Evolutionary conservation across 2,329 filamentous ascomycete genomes (phyloP).

Genomic region (Blastomyces parvus): DNA sequence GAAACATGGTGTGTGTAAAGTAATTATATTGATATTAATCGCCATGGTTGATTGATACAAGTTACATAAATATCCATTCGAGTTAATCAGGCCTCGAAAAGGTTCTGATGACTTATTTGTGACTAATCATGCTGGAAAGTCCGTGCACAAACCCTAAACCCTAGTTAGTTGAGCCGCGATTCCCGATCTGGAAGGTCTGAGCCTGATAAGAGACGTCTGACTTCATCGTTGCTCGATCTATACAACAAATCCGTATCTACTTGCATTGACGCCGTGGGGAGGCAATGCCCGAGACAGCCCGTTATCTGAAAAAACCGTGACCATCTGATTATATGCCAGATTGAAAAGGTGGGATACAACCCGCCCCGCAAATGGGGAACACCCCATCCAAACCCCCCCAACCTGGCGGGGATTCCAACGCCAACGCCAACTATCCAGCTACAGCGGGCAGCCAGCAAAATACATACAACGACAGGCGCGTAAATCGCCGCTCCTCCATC

Average conservation of each 20-base stretch:
- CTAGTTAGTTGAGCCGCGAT: not conserved
- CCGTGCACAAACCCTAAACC: constrained; percentile 3
- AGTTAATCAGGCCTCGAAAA: too few species aligned
- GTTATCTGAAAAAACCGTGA: not conserved
- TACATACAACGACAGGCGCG: constrained; percentile 26
- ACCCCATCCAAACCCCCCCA: constrained; percentile 37
- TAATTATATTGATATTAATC: too few species aligned
- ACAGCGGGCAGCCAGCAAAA: constrained; percentile 13
- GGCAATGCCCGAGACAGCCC: not conserved
- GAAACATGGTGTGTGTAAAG: not conserved
- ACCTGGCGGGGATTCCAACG: constrained; percentile 17
- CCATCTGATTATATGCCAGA: not conserved
- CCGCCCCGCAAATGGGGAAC: constrained; percentile 35
- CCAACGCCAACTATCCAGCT: constrained; percentile 19
- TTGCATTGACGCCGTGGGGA: not conserved
- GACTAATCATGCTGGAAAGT: not conserved
- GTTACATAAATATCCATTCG: too few species aligned
- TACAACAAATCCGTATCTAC: not conserved
- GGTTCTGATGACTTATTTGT: not conserved
- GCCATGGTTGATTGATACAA: too few species aligned
- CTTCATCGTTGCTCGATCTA: not conserved
- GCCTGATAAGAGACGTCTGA: not conserved
- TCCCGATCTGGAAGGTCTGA: not conserved
- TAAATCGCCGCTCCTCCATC: constrained; percentile 34
- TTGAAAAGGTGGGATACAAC: not conserved